phyloP scores from a whole-genome alignment of 768 basidiomycete genomes.

The Pleurotus giganteus region DNA sequence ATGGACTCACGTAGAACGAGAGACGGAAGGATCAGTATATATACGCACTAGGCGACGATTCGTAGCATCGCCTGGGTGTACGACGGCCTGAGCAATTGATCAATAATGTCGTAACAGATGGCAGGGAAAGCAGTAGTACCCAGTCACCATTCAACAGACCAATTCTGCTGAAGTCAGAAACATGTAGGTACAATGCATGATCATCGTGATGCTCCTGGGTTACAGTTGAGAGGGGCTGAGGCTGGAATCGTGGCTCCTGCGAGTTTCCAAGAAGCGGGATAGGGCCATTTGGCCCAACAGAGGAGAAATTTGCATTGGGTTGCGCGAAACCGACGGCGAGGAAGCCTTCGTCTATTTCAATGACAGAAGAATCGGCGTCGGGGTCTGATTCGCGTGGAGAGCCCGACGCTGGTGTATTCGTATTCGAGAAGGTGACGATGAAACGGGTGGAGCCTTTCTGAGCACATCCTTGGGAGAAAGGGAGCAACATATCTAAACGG shows the following conservation, averaged over 20 bases:
- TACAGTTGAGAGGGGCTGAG: slow-evolving; percentile 28
- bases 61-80: slow-evolving; percentile 31
- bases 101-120: neutral
- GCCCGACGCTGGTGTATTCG: slow-evolving; percentile 11
- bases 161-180: slow-evolving; percentile 60
- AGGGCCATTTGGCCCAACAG: slow-evolving; percentile 8
- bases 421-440: slow-evolving; percentile 38
- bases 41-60: slow-evolving; percentile 53
- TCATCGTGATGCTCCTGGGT: slow-evolving; percentile 35
- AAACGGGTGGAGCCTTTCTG: slow-evolving; percentile 49
- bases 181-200: slow-evolving; percentile 61
- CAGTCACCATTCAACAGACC: slow-evolving; percentile 77
- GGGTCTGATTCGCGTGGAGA: slow-evolving; percentile 14
- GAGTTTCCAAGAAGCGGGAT: slow-evolving; percentile 3
- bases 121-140: slow-evolving; percentile 40
- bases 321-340: slow-evolving; percentile 50
- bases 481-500: slow-evolving; percentile 59
- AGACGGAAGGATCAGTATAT: slow-evolving; percentile 45
- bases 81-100: slow-evolving; percentile 44
- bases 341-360: slow-evolving; percentile 77
- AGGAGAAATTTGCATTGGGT: slow-evolving; percentile 20
- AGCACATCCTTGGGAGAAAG: slow-evolving; percentile 70
- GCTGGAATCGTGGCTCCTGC: slow-evolving; percentile 12
- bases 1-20: slow-evolving; percentile 28
- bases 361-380: slow-evolving; percentile 31